Conservation (phyloP, 306 rosid genomes). For the Quercus variabilis region DNA sequence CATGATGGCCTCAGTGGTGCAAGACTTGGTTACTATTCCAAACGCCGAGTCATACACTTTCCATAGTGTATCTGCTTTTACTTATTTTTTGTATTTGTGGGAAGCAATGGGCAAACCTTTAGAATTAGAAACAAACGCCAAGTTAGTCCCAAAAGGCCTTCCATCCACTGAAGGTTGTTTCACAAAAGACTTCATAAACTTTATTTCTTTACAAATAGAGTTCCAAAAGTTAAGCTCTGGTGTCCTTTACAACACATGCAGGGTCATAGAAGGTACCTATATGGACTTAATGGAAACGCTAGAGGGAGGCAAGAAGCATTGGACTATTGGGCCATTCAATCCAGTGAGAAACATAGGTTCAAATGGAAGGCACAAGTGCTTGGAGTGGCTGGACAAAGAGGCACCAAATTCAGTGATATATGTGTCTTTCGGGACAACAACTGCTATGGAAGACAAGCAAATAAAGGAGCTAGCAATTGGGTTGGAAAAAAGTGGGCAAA, state of each 20-base stretch:
- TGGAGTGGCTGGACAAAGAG: slow-evolving; percentile 52
- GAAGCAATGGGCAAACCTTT: slow-evolving; percentile 24
- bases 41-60: slow-evolving; percentile 57
- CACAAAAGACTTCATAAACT: slow-evolving; percentile 34
- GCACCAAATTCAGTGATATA: slow-evolving; percentile 43
- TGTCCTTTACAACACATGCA: slow-evolving; percentile 43
- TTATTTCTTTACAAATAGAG: slow-evolving; percentile 30
- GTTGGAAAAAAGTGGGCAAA: slow-evolving; percentile 52
- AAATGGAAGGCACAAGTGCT: slow-evolving; percentile 20
- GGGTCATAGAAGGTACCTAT: slow-evolving; percentile 45
- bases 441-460: slow-evolving; percentile 49
- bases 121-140: background rate
- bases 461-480: slow-evolving; percentile 57
- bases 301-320: slow-evolving; percentile 29
- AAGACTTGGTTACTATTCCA: slow-evolving; percentile 33
- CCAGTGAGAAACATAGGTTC: slow-evolving; percentile 25
- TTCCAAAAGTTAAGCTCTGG: slow-evolving; percentile 37
- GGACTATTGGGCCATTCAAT: slow-evolving; percentile 73
- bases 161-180: slow-evolving; percentile 59
- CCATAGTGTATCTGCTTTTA: slow-evolving; percentile 61
- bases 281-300: slow-evolving; percentile 36
- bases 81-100: slow-evolving; percentile 35
- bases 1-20: slow-evolving; percentile 50
- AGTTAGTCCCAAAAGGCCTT: slow-evolving; percentile 20
- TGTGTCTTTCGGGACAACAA: slow-evolving; percentile 72